These are phyloP conservation scores for Yamadazyma insecticola DNA, from an alignment of 805 yeast genomes.

Conservation along the genomic window DNA sequence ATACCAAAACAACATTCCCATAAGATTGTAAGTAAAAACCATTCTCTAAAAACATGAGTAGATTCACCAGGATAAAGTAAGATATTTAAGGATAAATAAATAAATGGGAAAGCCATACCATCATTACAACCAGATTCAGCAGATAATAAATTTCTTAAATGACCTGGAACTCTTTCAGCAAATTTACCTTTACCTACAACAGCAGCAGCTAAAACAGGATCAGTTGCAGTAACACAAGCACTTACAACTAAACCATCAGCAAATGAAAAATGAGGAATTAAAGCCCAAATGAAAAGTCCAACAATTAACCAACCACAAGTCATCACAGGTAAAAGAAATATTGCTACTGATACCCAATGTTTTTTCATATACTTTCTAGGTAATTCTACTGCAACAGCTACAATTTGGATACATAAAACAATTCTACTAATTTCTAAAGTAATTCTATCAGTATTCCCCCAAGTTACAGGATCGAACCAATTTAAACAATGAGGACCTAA, in stretches of 20 bases:
- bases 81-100: constrained; percentile 62
- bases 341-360: constrained; percentile 74
- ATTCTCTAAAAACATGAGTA: constrained; percentile 68
- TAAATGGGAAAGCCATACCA: constrained; percentile 95
- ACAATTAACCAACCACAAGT: constrained; percentile 84
- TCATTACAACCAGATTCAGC: constrained; percentile 92
- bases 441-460: constrained; percentile 83
- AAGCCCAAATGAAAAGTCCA: constrained; percentile 72
- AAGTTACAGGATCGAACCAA: constrained; percentile 77
- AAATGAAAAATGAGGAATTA: constrained; percentile 71
- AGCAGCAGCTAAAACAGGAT: constrained; percentile 92
- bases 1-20: constrained; percentile 83
- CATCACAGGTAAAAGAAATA: constrained; percentile 83
- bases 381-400: constrained; percentile 90
- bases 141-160: constrained; percentile 72
- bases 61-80: constrained; percentile 63
- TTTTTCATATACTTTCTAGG: constrained; percentile 84
- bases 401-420: constrained; percentile 81
- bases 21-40: constrained; percentile 71
- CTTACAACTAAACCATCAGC: constrained; percentile 68
- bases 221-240: constrained; percentile 93
- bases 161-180: constrained; percentile 91
- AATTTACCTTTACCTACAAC: constrained; percentile 93
- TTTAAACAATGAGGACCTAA: constrained; percentile 82
- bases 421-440: constrained; percentile 82